Base-by-base conservation (phyloP, 108 stramenopile species). In the Fragilaria crotonensis region DNA sequence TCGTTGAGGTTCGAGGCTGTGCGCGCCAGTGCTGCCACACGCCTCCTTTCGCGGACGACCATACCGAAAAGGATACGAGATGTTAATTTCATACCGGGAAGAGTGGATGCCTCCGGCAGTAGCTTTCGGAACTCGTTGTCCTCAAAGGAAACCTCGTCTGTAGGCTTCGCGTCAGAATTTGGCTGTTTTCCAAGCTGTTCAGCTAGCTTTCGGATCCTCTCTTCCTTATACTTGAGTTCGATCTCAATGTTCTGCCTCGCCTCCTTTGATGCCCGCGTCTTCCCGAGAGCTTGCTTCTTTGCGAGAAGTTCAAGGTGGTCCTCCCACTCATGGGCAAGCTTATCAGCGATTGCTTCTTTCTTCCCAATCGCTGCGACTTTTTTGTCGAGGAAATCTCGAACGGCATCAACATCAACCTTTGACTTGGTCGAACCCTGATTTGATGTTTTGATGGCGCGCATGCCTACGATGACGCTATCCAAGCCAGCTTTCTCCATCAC, bases 261-360 rank as follows among this genome's bases (percentile, higher is more conserved):
- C 23, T 78, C 77, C 0, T 52, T 23, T 0, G 44, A 0, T 17
- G n/a, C 58, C 1, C 22, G 32, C 3, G 52, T 60, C 22, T 69
- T 52, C 2, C 29, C 33, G 21, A 48, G 46, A 30, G 75, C 69
- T 7, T 67, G 65, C 27, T 59, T 62, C 54, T 72, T 51, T 0
- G 45, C 51, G 9, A 76, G 57, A 21, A 85, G 64, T 25, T 79
- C 70, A 20, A 81, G 60, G 36, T 81, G 80, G 46, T 77, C 77
- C 52, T 85, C 84, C 84, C 84, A 85, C 56, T 81, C 84, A 32
- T 71, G 65, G 2, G 80, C 80, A 33, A 85, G 52, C 52, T 81
- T 85, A 17, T 75, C 76, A 2, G 77, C 84, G 5, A 78, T 64
- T 14, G 72, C 71, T 55, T 85, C 84, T 25, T 74, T 67, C 20